A percentile compares a stretch with the other conserved stretches of the same genome.
Evolutionary conservation across 495 filamentous ascomycete genomes (phyloP).

Genomic region (Aspergillus bridgeri): DNA sequence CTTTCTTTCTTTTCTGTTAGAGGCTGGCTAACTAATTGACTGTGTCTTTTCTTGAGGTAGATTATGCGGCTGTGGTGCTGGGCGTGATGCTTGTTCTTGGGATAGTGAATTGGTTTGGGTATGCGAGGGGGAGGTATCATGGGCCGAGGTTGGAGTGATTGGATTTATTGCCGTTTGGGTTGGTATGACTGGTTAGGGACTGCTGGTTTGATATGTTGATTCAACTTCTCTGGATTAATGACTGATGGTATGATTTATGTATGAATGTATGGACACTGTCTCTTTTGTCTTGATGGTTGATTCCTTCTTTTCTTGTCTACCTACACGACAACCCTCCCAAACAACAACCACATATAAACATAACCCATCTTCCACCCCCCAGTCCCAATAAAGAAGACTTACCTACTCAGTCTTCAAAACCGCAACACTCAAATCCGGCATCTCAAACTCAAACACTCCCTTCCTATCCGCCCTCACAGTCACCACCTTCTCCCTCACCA

Average conservation of each 20-base stretch:
- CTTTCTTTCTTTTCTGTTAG: conserved; percentile 14
- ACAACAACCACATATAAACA: not conserved
- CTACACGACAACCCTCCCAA: too few species aligned
- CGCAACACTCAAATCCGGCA: conserved; percentile 51
- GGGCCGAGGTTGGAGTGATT: conserved; percentile 26
- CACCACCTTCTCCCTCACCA: conserved; percentile 42
- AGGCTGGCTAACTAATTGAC: not conserved
- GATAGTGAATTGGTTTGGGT: conserved; percentile 25
- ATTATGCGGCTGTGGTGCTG: conserved; percentile 32
- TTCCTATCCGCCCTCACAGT: conserved; percentile 41
- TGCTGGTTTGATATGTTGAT: too few species aligned
- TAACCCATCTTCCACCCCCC: not conserved
- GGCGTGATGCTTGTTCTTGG: conserved; percentile 26
- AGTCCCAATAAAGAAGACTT: not conserved
- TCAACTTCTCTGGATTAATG: too few species aligned
- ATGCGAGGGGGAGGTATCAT: conserved; percentile 27
- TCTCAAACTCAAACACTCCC: conserved; percentile 46
- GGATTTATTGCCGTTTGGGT: too few species aligned
- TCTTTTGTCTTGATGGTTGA: too few species aligned
- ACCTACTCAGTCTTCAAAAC: conserved; percentile 36
- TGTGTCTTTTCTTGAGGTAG: conserved; percentile 4
- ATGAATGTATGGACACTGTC: too few species aligned
- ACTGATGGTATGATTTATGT: too few species aligned
- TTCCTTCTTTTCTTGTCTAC: too few species aligned
- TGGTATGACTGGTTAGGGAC: too few species aligned